Conservation (phyloP, 345 rosid species). For the Diplotaxis tenuifolia region DNA sequence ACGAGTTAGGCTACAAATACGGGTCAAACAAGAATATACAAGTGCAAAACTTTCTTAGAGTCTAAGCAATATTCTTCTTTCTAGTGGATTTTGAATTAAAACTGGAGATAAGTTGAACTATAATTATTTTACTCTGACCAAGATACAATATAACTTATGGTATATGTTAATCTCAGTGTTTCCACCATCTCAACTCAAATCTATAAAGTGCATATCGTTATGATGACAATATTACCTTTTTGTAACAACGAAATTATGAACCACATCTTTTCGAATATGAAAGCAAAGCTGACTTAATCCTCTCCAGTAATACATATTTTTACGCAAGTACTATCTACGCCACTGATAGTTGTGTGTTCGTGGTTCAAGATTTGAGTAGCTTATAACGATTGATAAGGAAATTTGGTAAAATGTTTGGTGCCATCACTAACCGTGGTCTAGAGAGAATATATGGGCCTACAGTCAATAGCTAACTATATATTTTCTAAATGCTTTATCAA, state of each 20-base stretch:
- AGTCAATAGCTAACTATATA: not conserved
- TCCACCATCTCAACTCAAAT: not conserved
- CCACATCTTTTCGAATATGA: not conserved
- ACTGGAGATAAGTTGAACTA: not conserved
- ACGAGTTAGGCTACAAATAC: constrained; percentile 52
- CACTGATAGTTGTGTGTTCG: not conserved
- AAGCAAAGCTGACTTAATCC: not conserved
- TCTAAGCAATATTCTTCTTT: constrained; percentile 51
- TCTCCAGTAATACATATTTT: not conserved
- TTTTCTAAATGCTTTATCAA: constrained; percentile 21
- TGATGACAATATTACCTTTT: not conserved
- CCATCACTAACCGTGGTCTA: not conserved
- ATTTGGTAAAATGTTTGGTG: not conserved
- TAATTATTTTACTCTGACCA: not conserved
- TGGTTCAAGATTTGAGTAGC: constrained; percentile 19
- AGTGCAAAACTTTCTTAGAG: constrained; percentile 45
- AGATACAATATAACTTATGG: not conserved
- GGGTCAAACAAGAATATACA: constrained; percentile 82
- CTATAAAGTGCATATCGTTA: not conserved
- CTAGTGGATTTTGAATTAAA: constrained; percentile 15
- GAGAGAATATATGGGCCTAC: not conserved
- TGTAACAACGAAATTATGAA: not conserved
- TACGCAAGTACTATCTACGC: not conserved
- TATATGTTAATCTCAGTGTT: not conserved
- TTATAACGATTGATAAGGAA: not conserved